Evolutionary conservation across 352 stramenopile genomes (phyloP), one percentile per base, ranked within the genome.

Genomic region (Phytopythium boreale): DNA sequence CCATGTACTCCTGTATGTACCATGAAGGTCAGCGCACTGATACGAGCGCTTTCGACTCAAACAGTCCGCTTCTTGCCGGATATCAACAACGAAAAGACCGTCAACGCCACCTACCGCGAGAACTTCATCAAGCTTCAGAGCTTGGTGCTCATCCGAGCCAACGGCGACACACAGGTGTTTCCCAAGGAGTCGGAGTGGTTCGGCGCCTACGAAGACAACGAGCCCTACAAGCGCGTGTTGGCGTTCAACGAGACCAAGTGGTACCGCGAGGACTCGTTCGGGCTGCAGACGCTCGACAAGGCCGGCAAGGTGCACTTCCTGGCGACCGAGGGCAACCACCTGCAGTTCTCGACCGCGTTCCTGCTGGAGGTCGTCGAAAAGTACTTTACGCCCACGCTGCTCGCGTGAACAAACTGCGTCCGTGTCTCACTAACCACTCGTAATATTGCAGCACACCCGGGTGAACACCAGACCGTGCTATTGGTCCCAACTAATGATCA

Each of bases 231-330:
- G 52, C 63, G 62, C 0, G 72, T 98, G 22, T 71, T 98, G 26
- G 71, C 70, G 27, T 96, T 96, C 68, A 97, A 98, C 64, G 84
- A 98, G 71, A 98, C 95, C 24, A 77, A 78, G 41, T 98, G 93
- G 92, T 98, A 98, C 68, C 51, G 74, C 26, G 68, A 93, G 39
- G 93, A 98, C 71, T 81, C 88, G 29, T 98, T 98, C 68, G 95
- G 95, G 11, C 69, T 98, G 12, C 70, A 83, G 52, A 97, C 92
- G 6, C 77, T 97, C 17, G 70, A 98, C 68, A 64, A 84, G 44
- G 77, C 75, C 0, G 90, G 88, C 53, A 98, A 97, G 66, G 89
- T 98, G 56, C 76, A 92, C 60, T 98, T 97, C 64, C 66, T 97
- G 52, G 79, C 80, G 37, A 98, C 96, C 7, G 63, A 88, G 7